A percentile compares a stretch with the other conserved stretches of the same genome.
These are phyloP conservation scores for Helotiales sp. DNA, from an alignment of 2,329 filamentous ascomycete species.

Conservation along the genomic window DNA sequence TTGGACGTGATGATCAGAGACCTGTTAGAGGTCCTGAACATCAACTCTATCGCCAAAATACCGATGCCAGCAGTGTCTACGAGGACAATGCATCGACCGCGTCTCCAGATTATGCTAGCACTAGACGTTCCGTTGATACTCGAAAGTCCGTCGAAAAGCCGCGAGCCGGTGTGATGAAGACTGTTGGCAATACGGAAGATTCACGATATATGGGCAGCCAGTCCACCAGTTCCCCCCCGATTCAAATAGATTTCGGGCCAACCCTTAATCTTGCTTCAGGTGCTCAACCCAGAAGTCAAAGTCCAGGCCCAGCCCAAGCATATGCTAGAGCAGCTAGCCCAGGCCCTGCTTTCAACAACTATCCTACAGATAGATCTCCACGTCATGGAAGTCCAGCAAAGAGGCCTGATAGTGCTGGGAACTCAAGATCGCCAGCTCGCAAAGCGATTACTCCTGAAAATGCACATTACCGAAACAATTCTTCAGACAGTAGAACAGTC, in stretches of 20 bases:
- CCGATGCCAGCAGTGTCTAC: conserved; percentile 51
- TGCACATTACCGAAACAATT: conserved; percentile 52
- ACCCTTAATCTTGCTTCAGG: conserved; percentile 62
- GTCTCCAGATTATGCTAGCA: conserved; percentile 81
- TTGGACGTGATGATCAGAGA: conserved; percentile 29
- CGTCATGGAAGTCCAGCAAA: conserved; percentile 24
- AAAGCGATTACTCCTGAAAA: conserved; percentile 45
- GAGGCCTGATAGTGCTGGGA: conserved; percentile 39
- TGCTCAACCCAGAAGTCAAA: conserved; percentile 29
- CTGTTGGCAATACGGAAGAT: conserved; percentile 59
- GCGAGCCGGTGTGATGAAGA: conserved; percentile 80
- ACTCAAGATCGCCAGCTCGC: conserved; percentile 49
- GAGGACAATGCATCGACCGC: conserved; percentile 68
- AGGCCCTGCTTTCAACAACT: conserved; percentile 64
- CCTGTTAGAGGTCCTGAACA: conserved; percentile 28
- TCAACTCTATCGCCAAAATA: conserved; percentile 44
- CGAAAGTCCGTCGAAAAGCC: conserved; percentile 65
- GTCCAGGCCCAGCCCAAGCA: conserved; percentile 64
- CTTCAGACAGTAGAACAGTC: conserved; percentile 66
- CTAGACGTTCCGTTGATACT: conserved; percentile 40
- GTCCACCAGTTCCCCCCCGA: conserved; percentile 40
- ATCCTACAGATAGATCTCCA: conserved; percentile 19
- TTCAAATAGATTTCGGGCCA: conserved; percentile 86
- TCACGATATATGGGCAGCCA: conserved; percentile 47
- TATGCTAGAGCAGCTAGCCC: conserved; percentile 31